phyloP scores from a whole-genome alignment of 2,329 filamentous ascomycete genomes.

The Lasiodiplodia sp. region DNA sequence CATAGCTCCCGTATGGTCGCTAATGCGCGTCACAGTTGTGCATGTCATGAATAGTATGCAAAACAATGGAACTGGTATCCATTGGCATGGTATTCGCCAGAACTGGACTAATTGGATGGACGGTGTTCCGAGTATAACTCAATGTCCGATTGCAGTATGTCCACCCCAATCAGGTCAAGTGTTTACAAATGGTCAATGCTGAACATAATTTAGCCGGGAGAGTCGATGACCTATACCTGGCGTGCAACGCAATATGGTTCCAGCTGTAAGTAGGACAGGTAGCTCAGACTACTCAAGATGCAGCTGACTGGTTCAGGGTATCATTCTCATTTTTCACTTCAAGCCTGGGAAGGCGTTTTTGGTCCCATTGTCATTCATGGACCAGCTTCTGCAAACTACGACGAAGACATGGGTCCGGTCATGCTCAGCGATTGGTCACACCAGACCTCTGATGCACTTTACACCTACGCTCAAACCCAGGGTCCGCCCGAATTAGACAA shows the following conservation, averaged over 20 bases:
- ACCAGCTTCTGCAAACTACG: constrained; percentile 51
- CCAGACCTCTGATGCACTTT: constrained; percentile 6
- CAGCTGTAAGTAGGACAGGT: constrained; percentile 35
- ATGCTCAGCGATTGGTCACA: constrained; percentile 72
- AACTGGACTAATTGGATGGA: constrained; percentile 76
- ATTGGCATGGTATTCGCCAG: constrained; percentile 76
- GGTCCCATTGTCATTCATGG: constrained; percentile 50
- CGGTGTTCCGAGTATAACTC: constrained; percentile 69
- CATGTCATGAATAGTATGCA: constrained; percentile 66
- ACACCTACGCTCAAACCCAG: constrained; percentile 34
- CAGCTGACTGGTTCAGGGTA: constrained; percentile 56
- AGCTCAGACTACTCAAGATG: too few relatives aligned
- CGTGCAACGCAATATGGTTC: constrained; percentile 61
- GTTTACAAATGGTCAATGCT: not conserved
- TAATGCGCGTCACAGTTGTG: constrained; percentile 49
- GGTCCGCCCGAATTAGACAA: constrained; percentile 24
- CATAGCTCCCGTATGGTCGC: not conserved
- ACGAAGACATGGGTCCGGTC: constrained; percentile 62
- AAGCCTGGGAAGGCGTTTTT: constrained; percentile 43
- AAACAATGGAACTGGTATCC: constrained; percentile 67
- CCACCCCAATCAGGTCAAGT: not conserved
- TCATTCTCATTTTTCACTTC: constrained; percentile 67
- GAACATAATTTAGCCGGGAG: constrained; percentile 35
- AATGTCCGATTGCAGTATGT: constrained; percentile 65
- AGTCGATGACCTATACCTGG: constrained; percentile 52